Percentiles rank a stretch among this genome's conserved stretches.
Evolutionary conservation across 164 flowering plant species (phyloP).

Genomic region (Echeveria elegans): DNA sequence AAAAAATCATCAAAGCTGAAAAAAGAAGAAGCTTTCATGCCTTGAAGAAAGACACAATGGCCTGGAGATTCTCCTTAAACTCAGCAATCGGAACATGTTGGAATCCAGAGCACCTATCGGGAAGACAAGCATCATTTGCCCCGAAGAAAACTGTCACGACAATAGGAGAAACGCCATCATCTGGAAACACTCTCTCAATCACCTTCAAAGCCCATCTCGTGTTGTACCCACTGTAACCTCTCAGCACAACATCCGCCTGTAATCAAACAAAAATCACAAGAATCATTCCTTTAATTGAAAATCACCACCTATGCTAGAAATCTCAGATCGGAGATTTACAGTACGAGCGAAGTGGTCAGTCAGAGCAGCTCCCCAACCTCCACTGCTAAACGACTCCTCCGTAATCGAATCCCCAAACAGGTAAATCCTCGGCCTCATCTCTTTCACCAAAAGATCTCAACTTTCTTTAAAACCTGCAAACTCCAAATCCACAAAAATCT

Average conservation of each 20-base stretch:
- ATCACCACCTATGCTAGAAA: not conserved
- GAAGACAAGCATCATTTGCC: constrained; percentile 73
- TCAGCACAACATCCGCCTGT: constrained; percentile 62
- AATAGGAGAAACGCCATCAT: constrained; percentile 24
- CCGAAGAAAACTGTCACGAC: constrained; percentile 80
- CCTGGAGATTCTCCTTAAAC: constrained; percentile 55
- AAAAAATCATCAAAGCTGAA: not conserved
- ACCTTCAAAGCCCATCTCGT: constrained; percentile 67
- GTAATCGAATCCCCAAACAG: constrained; percentile 90
- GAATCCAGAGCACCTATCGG: constrained; percentile 47
- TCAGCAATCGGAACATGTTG: constrained; percentile 75
- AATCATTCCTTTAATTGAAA: not conserved
- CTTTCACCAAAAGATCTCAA: not conserved
- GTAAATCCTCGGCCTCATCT: constrained; percentile 10
- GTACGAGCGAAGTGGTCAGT: constrained; percentile 54
- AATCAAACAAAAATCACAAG: constrained; percentile 3
- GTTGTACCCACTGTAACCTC: constrained; percentile 88
- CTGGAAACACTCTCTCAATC: constrained; percentile 20
- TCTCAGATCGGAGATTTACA: constrained; percentile 20
- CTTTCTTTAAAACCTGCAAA: not conserved
- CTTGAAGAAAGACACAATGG: constrained; percentile 16
- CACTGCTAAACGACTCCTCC: constrained; percentile 48
- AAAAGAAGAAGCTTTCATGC: not conserved
- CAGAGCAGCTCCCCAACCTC: constrained; percentile 79
- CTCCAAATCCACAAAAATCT: not conserved